Conservation (phyloP, 345 rosid genomes). For the Eucalyptus curtisii region DNA sequence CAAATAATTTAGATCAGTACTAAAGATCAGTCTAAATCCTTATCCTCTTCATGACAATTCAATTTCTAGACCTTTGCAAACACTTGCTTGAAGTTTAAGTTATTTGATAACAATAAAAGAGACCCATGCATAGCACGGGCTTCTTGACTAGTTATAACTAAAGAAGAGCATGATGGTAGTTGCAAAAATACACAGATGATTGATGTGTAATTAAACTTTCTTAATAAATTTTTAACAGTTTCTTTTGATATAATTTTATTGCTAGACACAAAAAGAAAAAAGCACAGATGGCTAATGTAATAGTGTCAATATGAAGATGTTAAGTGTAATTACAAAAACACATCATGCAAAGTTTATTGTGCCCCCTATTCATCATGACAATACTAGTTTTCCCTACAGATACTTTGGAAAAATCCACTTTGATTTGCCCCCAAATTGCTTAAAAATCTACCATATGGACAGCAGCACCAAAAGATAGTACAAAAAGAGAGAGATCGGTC, state of each 20-base stretch:
- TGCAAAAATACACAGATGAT: neutral
- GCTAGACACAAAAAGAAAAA: neutral
- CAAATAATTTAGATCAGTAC: neutral
- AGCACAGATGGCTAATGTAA: neutral
- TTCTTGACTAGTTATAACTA: neutral
- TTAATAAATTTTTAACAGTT: neutral
- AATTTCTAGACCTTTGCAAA: neutral
- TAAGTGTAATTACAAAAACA: too few species aligned
- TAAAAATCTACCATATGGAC: neutral
- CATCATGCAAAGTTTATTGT: accelerated
- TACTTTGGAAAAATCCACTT: neutral
- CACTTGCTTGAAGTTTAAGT: neutral
- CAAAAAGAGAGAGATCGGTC: neutral
- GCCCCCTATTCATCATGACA: neutral
- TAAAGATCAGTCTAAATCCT: neutral
- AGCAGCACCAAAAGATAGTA: neutral
- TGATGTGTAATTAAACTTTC: neutral
- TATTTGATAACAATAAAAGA: neutral
- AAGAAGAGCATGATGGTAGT: neutral
- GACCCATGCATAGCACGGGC: neutral
- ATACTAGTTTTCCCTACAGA: neutral
- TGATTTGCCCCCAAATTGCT: neutral
- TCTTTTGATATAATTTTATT: neutral
- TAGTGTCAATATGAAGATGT: neutral
- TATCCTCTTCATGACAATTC: neutral